Percentiles rank a stretch among this genome's conserved stretches.
phyloP scores from a whole-genome alignment of 495 filamentous ascomycete genomes.

The Aspergillus sclerotioniger region DNA sequence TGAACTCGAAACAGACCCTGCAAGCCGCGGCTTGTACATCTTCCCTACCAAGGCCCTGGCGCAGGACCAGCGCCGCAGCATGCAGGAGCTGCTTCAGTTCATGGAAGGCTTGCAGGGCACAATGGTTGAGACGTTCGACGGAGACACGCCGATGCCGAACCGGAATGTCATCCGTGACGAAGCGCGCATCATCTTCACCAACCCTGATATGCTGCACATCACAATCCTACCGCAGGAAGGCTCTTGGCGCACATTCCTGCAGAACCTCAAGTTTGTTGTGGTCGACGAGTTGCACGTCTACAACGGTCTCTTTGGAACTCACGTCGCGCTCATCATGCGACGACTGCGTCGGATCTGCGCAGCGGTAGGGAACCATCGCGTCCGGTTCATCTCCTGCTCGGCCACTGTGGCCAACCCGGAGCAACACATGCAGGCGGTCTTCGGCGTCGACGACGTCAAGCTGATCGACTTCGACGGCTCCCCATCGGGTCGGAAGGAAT shows the following conservation, averaged over 20 bases:
- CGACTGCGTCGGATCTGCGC: slow-evolving; percentile 85
- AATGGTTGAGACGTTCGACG: slow-evolving; percentile 91
- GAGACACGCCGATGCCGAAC: slow-evolving; percentile 82
- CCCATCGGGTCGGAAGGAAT: slow-evolving; percentile 90
- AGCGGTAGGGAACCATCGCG: slow-evolving; percentile 81
- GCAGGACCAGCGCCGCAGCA: slow-evolving; percentile 88
- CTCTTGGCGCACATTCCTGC: slow-evolving; percentile 81
- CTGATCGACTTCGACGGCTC: slow-evolving; percentile 90
- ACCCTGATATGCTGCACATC: slow-evolving; percentile 97
- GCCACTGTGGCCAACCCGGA: slow-evolving; percentile 95
- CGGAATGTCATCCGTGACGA: slow-evolving; percentile 81
- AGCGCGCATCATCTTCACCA: slow-evolving; percentile 93
- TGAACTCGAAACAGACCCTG: slow-evolving; percentile 72
- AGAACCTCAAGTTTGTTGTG: slow-evolving; percentile 88
- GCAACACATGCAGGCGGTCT: slow-evolving; percentile 89
- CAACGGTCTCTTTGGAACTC: slow-evolving; percentile 89
- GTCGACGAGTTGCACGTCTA: slow-evolving; percentile 93
- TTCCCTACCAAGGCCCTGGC: slow-evolving; percentile 97
- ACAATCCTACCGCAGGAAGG: slow-evolving; percentile 92
- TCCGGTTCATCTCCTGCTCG: slow-evolving; percentile 96
- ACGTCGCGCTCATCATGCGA: slow-evolving; percentile 94
- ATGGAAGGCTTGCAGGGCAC: slow-evolving; percentile 73
- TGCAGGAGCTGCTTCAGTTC: slow-evolving; percentile 78
- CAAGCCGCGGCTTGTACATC: slow-evolving; percentile 91
- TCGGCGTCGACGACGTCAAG: slow-evolving; percentile 77